Conservation (phyloP, 2,329 filamentous ascomycete genomes). For the Drechslera avenae region DNA sequence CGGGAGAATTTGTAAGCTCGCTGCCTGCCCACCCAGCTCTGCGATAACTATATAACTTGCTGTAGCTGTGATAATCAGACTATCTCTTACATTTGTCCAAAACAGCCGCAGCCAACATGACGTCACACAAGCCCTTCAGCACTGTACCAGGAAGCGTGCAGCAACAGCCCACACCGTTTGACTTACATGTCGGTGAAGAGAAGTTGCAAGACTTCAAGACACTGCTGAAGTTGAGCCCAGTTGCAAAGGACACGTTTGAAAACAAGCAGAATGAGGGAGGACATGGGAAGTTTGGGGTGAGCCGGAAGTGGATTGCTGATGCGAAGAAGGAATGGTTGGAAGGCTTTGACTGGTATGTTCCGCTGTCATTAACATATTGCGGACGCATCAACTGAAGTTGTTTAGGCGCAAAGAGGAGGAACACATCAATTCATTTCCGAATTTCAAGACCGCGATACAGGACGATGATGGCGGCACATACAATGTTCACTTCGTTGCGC, state of each 20-base stretch:
- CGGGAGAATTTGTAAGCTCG: slow-evolving; percentile 9
- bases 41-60: neutral
- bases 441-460: slow-evolving; percentile 54
- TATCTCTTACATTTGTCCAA: too few species aligned
- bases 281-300: slow-evolving; percentile 38
- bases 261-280: slow-evolving; percentile 34
- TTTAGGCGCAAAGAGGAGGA: slow-evolving; percentile 48
- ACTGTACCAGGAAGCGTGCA: slow-evolving; percentile 19
- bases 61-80: too few species aligned
- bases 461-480: slow-evolving; percentile 47
- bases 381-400: neutral
- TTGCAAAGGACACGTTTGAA: slow-evolving; percentile 41
- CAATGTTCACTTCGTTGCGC: slow-evolving; percentile 59
- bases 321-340: slow-evolving; percentile 39
- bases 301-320: slow-evolving; percentile 36
- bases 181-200: slow-evolving; percentile 33
- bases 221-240: slow-evolving; percentile 33
- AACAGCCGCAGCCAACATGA: slow-evolving; percentile 12
- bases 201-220: slow-evolving; percentile 40
- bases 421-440: slow-evolving; percentile 57
- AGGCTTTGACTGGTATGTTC: slow-evolving; percentile 43
- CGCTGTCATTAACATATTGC: neutral
- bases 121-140: slow-evolving; percentile 24
- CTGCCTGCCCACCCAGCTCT: neutral
- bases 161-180: slow-evolving; percentile 29